Base-by-base conservation (phyloP, 495 filamentous ascomycete genomes). In the Parachaetomium inaequale region DNA sequence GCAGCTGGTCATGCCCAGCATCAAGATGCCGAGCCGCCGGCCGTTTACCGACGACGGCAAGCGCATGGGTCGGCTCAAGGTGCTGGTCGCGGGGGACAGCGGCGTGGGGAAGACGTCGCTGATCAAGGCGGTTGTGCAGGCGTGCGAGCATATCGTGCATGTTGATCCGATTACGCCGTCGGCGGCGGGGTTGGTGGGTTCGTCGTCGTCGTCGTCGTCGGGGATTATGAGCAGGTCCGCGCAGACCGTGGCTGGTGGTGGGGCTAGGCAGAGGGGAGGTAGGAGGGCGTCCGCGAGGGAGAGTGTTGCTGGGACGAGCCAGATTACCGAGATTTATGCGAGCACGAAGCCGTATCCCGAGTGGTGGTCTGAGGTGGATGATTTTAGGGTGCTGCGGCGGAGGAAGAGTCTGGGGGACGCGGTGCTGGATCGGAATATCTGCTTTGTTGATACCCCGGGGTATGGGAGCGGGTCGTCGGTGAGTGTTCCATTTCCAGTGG, bases 1-100 rank as follows among this genome's bases (percentile, higher is more conserved):
- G 32, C 93, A 98, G 73, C 83, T 99, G 17, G 88, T 99, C 64
- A 99, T 99, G 95, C 94, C 94, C 10, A 96, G 91, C 72, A 91
- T 99, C 66, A 88, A 85, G 65, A 96, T 99, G 86, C 95, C 94
- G 34, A 92, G 87, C 70, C 86, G 94, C 54, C 83, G 94, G 50
- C 94, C 94, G 1, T 98, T 99, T 73, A 98, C 94, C 8, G 84
- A 90, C 55, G 84, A 81, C 62, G 94, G 94, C 19, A 94, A 89
- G 78, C 82, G 79, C 53, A 84, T 98, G 76, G 93, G 92, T 6
- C 83, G 88, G 58, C 77, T 98, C 66, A 98, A 97, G 78, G 79
- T 99, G 23, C 76, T 98, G 58, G 78, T 98, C 65, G 91, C 92
- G 55, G 94, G 94, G 29, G 85, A 88, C 69, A 82, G 87, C 66